Evolutionary conservation across 192 early-diverging fungal species (phyloP).

Genomic region (Coemansia umbellata): DNA sequence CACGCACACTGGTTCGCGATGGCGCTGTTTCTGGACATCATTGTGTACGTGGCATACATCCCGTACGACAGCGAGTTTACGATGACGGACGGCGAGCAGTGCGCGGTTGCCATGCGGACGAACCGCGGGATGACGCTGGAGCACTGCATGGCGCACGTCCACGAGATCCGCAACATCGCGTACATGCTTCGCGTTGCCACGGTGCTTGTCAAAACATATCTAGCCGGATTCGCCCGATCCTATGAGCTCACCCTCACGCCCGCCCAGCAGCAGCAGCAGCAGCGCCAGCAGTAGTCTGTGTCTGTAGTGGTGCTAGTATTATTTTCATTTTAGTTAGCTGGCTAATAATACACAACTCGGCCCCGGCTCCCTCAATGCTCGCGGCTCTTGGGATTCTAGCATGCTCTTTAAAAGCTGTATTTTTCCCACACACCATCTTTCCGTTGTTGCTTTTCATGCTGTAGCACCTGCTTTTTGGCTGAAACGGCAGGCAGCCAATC

Average conservation of each 20-base stretch:
- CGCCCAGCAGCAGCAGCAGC: too few relatives aligned
- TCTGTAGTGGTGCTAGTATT: too few relatives aligned
- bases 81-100: slow-evolving; percentile 35
- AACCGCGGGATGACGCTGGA: slow-evolving; percentile 27
- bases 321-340: too few relatives aligned
- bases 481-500: slow-evolving; percentile 12
- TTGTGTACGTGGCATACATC: slow-evolving; percentile 10
- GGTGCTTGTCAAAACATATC: slow-evolving; percentile 19
- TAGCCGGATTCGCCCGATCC: slow-evolving; percentile 12
- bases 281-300: too few relatives aligned
- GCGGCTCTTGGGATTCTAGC: too few relatives aligned
- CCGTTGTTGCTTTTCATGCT: too few relatives aligned
- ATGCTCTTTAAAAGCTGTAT: too few relatives aligned
- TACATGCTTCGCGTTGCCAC: slow-evolving; percentile 21
- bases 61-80: slow-evolving; percentile 19
- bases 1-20: slow-evolving; percentile 43
- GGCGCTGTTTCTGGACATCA: slow-evolving; percentile 23
- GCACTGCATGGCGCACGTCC: slow-evolving; percentile 40
- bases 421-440: too few relatives aligned
- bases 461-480: not conserved
- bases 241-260: slow-evolving; percentile 17
- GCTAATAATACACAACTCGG: too few relatives aligned
- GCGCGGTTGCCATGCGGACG: slow-evolving; percentile 28
- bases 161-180: slow-evolving; percentile 41
- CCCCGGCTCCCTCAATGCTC: too few relatives aligned